Evolutionary conservation across 2,329 filamentous ascomycete species (phyloP), one percentile per base, ranked within the genome.

Genomic region (Fusarium nurragi): DNA sequence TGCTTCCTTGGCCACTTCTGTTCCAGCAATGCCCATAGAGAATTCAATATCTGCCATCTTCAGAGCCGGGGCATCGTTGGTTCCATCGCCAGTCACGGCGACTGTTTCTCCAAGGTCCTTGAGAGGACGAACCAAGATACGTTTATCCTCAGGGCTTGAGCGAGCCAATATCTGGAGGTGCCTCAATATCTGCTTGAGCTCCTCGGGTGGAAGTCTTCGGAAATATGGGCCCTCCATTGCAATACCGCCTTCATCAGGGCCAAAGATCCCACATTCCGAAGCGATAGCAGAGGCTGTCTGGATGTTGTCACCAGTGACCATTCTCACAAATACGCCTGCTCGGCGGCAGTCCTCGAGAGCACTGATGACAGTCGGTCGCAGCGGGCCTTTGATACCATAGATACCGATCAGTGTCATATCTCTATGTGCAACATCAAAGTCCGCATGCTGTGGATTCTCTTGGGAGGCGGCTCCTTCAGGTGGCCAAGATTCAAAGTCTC

Each of bases 401-500:
- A 81, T 76, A 21, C 77, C 78, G n/a, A 83, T 70, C 52, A 82
- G 77, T 18, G 78, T 76, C 62, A 81, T 73, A 21, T 67, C 56
- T 28, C 66, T 22, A 23, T 85, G 80, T 43, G 87, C 82, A 6
- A 83, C 72, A 19, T 85, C 88, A 58, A 89, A 83, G 40, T 81
- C 83, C 9, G 73, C 73, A n/a, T 59, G 25, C 5, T 23, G 39
- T 10, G 91, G 87, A 60, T 90, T 89, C 14, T 69, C 65, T n/a
- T 86, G 83, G 52, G 91, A 89, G 16, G 84, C 78, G n/a, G 83
- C 87, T 46, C 84, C 80, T 62, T 89, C 86, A 21, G 83, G 89
- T 28, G 90, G 90, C 90, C 90, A 93, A 50, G 78, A 80, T 47
- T 88, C 82, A 60, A 90, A 92, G 66, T 94, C 91, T 45, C 86